Evolutionary conservation across 495 filamentous ascomycete genomes (phyloP), one percentile per base, ranked within the genome.

Genomic region (Apodospora peruviana): DNA sequence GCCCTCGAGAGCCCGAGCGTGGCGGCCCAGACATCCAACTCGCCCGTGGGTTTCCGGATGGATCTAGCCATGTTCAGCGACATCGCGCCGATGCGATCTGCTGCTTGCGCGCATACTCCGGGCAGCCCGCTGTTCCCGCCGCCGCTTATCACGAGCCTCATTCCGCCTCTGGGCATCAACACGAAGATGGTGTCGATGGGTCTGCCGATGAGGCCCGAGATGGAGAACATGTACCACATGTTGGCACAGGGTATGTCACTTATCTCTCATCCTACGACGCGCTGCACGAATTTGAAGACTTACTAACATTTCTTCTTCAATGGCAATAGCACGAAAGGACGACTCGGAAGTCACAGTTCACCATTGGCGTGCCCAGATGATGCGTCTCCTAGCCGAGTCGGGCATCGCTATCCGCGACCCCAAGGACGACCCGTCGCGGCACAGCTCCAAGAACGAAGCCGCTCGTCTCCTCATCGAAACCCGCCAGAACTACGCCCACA

Each of bases 1-100:
- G 52, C 46, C 3, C 24, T 57, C 3, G 58, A 55, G 21, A 61
- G 58, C 8, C 58, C 58, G 0, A 50, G 27, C 24, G 14, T 46
- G 0, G 20, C 25, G 0, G 25, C 27, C 19, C n/a, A 25, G 5
- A 40, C 32, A 23, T 49, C 47, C 12, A 9, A 32, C 10, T 41
- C 52, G 0, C 46, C 47, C 2, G 43, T 45, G 2, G 49, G 54
- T 3, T 54, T 55, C 25, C 44, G 51, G 0, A 50, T 61, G 43
- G 55, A 61, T 12, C 36, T 53, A 2, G 40, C 45, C 10, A 29
- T 36, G 24, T 57, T 41, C 43, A 52, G 52, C 19, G 21, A 43
- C 32, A 23, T 50, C 19, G 50, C 42, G 0, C 45, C 52, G 0
- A 34, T 21, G 0, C 11, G 43, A 21, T 14, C 43, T 41, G 2